These are phyloP conservation scores for Lasiodiplodia sp. DNA, from an alignment of 2,329 filamentous ascomycete species.

Conservation along the genomic window DNA sequence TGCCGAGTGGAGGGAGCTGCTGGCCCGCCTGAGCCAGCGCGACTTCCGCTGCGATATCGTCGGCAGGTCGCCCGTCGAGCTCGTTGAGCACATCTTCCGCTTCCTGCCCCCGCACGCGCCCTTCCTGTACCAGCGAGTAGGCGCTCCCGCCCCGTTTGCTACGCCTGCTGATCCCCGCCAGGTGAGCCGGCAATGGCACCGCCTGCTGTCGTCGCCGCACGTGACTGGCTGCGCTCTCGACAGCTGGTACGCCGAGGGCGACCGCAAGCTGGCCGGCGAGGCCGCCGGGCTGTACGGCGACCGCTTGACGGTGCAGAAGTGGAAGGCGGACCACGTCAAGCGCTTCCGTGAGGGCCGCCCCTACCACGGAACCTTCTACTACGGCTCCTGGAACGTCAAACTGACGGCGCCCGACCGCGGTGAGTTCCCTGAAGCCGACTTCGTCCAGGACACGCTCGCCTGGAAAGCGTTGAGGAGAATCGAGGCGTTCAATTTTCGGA, in stretches of 20 bases:
- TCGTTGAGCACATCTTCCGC: slow-evolving; percentile 45
- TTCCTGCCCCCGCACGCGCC: slow-evolving; percentile 42
- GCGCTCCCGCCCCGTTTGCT: background rate
- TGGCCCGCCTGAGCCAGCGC: slow-evolving; percentile 33
- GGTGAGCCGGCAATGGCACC: slow-evolving; percentile 46
- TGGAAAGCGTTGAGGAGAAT: slow-evolving; percentile 34
- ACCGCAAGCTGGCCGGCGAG: slow-evolving; percentile 33
- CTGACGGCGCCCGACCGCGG: slow-evolving; percentile 12
- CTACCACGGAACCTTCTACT: slow-evolving; percentile 23
- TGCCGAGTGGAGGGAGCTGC: slow-evolving; percentile 42
- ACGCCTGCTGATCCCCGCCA: slow-evolving; percentile 29
- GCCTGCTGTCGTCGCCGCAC: slow-evolving; percentile 38
- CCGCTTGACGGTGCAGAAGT: slow-evolving; percentile 29
- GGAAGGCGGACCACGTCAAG: slow-evolving; percentile 38
- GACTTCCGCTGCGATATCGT: slow-evolving; percentile 46
- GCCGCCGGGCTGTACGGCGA: slow-evolving; percentile 32
- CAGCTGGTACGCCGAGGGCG: slow-evolving; percentile 36
- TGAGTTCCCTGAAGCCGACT: slow-evolving; percentile 12
- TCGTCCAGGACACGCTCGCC: slow-evolving; percentile 36
- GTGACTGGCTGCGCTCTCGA: slow-evolving; percentile 36
- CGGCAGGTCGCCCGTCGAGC: slow-evolving; percentile 46
- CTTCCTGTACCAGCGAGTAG: slow-evolving; percentile 41
- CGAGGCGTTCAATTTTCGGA: slow-evolving; percentile 38
- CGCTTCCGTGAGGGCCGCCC: slow-evolving; percentile 37
- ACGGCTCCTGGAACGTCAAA: slow-evolving; percentile 15